Evolutionary conservation across 257 asterid genomes (phyloP), one percentile per base, ranked within the genome.

Genomic region (Ilex asprella): DNA sequence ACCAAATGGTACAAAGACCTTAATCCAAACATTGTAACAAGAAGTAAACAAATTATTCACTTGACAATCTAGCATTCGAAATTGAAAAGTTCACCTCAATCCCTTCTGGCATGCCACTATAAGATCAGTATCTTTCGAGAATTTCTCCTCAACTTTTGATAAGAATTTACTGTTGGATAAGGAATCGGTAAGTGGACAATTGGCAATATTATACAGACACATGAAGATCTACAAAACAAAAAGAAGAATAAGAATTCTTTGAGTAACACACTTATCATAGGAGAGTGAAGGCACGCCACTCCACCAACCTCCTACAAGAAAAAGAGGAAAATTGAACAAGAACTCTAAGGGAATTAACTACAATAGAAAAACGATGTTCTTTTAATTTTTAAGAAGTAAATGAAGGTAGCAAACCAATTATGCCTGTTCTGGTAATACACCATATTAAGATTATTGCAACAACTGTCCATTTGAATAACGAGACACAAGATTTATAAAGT

Each of bases 51-150:
- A 35, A 8, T 35, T 35, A 8, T 3, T 35, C 41, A 35, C 41
- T 5, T 46, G 52, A 10, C 4, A 46, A 2, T 46, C 52, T 46
- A 21, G 15, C 3, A 46, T 46, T 46, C 10, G 3, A 46, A 46
- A 12, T 46, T 46, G 12, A 65, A 65, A 72, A 72, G 73, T 55
- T 77, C 82, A 92, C 95, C 99, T 84, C 78, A 92, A 75, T 58
- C 99, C 99, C 79, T 92, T 92, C 79, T 92, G 99, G 78, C 99
- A 92, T 39, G 95, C 90, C 67, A 92, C 83, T 55, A 92, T 89
- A 50, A 92, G 87, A 77, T 89, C 96, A 10, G 85, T 71, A 70
- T 89, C 99, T 67, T 79, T 85, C 12, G 96, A 75, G 75, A 83
- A 92, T 59, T 85, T 83, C 73, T 89, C 91, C 75, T 43, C 76